Evolutionary conservation across 352 stramenopile species (phyloP).

Genomic region (Bremia lactucae): DNA sequence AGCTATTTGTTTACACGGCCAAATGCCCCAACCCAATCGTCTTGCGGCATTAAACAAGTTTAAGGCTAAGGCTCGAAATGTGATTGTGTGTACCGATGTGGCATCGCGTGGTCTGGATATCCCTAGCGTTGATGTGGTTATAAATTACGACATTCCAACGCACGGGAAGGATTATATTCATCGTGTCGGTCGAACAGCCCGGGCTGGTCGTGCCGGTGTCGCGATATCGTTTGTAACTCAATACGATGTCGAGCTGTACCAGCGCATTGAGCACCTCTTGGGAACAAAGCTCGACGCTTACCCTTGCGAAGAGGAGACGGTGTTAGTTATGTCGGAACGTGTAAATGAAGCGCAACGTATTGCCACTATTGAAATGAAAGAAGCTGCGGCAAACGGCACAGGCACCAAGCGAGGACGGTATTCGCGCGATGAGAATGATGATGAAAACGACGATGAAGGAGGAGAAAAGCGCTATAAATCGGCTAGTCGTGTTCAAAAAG

Average conservation of each 20-base stretch:
- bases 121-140: slow-evolving; percentile 94
- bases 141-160: slow-evolving; percentile 98
- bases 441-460: slow-evolving; percentile 27
- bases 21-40: slow-evolving; percentile 97
- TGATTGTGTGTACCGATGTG: slow-evolving; percentile 85
- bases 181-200: slow-evolving; percentile 94
- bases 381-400: slow-evolving; percentile 46
- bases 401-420: slow-evolving; percentile 50
- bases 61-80: slow-evolving; percentile 86
- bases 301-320: slow-evolving; percentile 89
- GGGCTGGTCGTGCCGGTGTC: slow-evolving; percentile 89
- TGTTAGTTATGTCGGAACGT: slow-evolving; percentile 93
- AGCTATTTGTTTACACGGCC: slow-evolving; percentile 95
- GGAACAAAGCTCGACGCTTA: slow-evolving; percentile 76
- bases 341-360: slow-evolving; percentile 96
- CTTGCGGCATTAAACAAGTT: slow-evolving; percentile 97
- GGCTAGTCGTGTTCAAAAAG: slow-evolving; percentile 40
- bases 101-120: slow-evolving; percentile 93
- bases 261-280: slow-evolving; percentile 90
- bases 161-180: slow-evolving; percentile 99
- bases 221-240: slow-evolving; percentile 98
- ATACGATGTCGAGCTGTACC: slow-evolving; percentile 98
- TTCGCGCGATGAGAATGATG: slow-evolving; percentile 37
- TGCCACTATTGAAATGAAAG: slow-evolving; percentile 85
- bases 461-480: slow-evolving; percentile 74